These are phyloP conservation scores for Zygotorulaspora danielsina DNA, from an alignment of 805 yeast genomes.

Conservation along the genomic window DNA sequence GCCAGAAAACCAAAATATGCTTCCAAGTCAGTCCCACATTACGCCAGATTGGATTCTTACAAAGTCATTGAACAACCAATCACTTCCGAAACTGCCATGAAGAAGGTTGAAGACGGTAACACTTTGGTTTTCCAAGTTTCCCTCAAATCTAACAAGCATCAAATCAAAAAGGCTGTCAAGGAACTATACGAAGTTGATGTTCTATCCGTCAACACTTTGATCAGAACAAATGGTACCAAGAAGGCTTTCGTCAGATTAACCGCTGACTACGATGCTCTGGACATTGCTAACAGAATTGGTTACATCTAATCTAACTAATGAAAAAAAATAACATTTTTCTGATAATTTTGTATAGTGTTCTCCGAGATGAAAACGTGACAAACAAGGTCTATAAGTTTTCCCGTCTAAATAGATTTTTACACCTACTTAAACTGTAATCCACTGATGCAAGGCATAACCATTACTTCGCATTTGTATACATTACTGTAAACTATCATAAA, in stretches of 20 bases:
- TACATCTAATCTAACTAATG: conserved; percentile 62
- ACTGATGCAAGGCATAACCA: conserved; percentile 12
- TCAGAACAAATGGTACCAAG: conserved; percentile 99
- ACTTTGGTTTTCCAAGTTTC: conserved; percentile 98
- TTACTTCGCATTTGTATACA: conserved; percentile 31
- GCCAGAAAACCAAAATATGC: conserved; percentile 95
- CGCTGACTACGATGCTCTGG: conserved; percentile 99
- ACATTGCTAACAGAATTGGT: conserved; percentile 99
- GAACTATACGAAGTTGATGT: conserved; percentile 97
- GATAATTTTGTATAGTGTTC: neutral
- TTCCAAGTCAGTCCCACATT: conserved; percentile 94
- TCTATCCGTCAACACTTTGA: conserved; percentile 88
- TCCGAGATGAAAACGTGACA: neutral
- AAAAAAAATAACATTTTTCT: neutral
- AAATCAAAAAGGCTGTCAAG: conserved; percentile 97
- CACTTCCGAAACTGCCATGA: conserved; percentile 98
- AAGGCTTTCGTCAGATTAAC: conserved; percentile 99
- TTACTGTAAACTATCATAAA: neutral
- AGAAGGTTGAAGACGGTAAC: conserved; percentile 99
- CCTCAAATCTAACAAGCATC: conserved; percentile 95
- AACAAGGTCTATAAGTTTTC: conserved; percentile 1
- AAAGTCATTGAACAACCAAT: conserved; percentile 90
- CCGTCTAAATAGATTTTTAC: neutral
- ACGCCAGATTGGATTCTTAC: conserved; percentile 94
- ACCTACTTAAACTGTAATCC: neutral